Evolutionary conservation across 2,329 filamentous ascomycete species (phyloP).

Genomic region (Talaromyces sp.): DNA sequence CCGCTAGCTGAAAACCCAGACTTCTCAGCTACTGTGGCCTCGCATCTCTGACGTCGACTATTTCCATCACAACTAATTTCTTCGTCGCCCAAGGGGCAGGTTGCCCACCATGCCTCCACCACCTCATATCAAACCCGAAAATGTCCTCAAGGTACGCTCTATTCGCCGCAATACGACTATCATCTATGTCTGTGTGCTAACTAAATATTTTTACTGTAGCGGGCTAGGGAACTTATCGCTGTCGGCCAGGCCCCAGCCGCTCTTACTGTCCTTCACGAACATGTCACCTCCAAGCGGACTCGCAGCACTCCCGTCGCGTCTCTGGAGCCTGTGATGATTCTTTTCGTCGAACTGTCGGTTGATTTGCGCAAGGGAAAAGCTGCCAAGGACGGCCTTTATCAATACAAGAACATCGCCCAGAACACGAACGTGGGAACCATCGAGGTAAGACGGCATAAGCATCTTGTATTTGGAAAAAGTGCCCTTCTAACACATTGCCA

Average conservation of each 20-base stretch:
- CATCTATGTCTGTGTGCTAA: background rate
- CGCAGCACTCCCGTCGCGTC: constrained; percentile 95
- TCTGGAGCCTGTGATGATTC: constrained; percentile 96
- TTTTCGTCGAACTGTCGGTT: constrained; percentile 93
- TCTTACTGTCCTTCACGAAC: constrained; percentile 92
- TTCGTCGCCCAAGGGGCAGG: constrained; percentile 23
- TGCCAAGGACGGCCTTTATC: constrained; percentile 97
- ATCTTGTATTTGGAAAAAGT: background rate
- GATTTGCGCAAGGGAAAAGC: constrained; percentile 97
- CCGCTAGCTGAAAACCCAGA: background rate
- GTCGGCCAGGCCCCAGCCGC: constrained; percentile 91
- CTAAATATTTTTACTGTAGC: constrained; percentile 37
- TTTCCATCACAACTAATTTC: constrained; percentile 1
- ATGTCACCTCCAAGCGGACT: constrained; percentile 97
- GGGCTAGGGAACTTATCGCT: constrained; percentile 97
- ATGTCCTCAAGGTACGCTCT: constrained; percentile 76
- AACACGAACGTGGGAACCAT: constrained; percentile 98
- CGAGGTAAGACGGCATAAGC: constrained; percentile 59
- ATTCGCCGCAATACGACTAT: background rate
- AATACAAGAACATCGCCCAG: constrained; percentile 99
- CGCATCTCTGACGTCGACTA: background rate
- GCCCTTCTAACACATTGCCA: background rate
- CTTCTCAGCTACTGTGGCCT: background rate
- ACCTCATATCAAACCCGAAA: constrained; percentile 96
- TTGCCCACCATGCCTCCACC: constrained; percentile 76